These are phyloP conservation scores for Plectosphaerella cucumerina DNA, from an alignment of 2,329 filamentous ascomycete species.

Conservation along the genomic window DNA sequence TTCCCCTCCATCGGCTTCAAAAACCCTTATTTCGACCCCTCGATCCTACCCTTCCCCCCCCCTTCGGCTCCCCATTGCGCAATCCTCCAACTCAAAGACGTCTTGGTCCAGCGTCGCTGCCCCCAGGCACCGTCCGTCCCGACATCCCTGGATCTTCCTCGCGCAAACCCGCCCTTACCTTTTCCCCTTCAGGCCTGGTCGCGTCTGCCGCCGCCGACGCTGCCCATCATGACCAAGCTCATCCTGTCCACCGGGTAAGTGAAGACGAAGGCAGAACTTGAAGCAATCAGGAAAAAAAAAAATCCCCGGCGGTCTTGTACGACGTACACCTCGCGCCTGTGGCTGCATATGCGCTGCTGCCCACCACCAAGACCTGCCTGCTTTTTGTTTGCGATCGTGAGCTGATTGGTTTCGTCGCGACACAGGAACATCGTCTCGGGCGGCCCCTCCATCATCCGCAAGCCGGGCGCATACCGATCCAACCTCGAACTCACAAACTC, in stretches of 20 bases:
- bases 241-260: constrained; percentile 76
- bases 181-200: constrained; percentile 1
- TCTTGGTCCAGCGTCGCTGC: not conserved
- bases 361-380: not conserved
- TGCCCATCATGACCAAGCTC: constrained; percentile 63
- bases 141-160: not conserved
- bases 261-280: no score
- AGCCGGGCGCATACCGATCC: constrained; percentile 72
- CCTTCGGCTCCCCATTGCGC: constrained; percentile 2
- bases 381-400: constrained; percentile 1
- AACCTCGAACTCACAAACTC: constrained; percentile 91
- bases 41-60: no score
- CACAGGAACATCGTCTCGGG: constrained; percentile 77
- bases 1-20: no score
- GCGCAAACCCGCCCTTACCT: not conserved
- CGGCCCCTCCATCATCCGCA: constrained; percentile 79
- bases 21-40: no score
- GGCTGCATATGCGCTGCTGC: constrained; percentile 17
- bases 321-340: constrained; percentile 2
- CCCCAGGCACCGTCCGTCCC: not conserved
- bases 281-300: no score
- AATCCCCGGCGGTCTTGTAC: constrained; percentile 29
- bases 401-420: constrained; percentile 11
- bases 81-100: constrained; percentile 1
- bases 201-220: constrained; percentile 1